A percentile compares a stretch with the other conserved stretches of the same genome.
These are phyloP conservation scores for Alternaria incomplexa DNA, from an alignment of 2,329 filamentous ascomycete genomes.

Conservation along the genomic window DNA sequence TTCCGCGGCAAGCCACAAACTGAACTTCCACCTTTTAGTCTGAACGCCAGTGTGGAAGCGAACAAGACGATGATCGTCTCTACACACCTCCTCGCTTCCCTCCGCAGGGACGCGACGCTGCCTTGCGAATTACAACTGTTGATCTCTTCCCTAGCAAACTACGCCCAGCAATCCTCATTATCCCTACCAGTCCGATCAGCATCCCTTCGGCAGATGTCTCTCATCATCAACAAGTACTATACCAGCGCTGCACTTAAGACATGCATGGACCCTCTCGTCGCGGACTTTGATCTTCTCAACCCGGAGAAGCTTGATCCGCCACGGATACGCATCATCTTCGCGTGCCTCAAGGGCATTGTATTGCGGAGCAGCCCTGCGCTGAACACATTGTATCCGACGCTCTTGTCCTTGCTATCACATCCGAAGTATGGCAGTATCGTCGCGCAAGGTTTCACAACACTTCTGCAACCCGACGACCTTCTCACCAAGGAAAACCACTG, in stretches of 20 bases:
- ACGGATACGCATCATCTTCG: slow-evolving; percentile 63
- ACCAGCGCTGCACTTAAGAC: slow-evolving; percentile 48
- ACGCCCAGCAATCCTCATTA: slow-evolving; percentile 38
- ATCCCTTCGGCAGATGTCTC: slow-evolving; percentile 52
- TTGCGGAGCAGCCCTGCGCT: slow-evolving; percentile 60
- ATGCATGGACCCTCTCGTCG: slow-evolving; percentile 49
- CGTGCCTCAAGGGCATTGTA: slow-evolving; percentile 65
- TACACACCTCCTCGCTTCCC: slow-evolving; percentile 62
- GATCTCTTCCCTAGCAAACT: slow-evolving; percentile 47
- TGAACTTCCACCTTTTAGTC: slow-evolving; percentile 42
- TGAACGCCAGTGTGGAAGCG: slow-evolving; percentile 38
- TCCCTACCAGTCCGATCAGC: slow-evolving; percentile 38
- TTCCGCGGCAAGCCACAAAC: slow-evolving; percentile 49
- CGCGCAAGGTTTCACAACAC: slow-evolving; percentile 64
- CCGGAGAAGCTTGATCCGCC: slow-evolving; percentile 43
- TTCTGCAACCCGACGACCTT: slow-evolving; percentile 67
- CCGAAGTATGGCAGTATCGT: slow-evolving; percentile 57
- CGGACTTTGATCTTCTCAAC: slow-evolving; percentile 39
- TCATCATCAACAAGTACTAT: slow-evolving; percentile 58
- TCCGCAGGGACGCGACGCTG: slow-evolving; percentile 45
- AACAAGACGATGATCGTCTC: slow-evolving; percentile 61
- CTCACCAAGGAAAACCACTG: slow-evolving; percentile 67
- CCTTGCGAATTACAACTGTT: slow-evolving; percentile 41
- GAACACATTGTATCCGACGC: slow-evolving; percentile 48
- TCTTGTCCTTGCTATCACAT: slow-evolving; percentile 60